Percentiles rank a stretch among this genome's conserved stretches.
These are phyloP conservation scores for Anthostomella pinea DNA, from an alignment of 2,329 filamentous ascomycete species.

Conservation along the genomic window DNA sequence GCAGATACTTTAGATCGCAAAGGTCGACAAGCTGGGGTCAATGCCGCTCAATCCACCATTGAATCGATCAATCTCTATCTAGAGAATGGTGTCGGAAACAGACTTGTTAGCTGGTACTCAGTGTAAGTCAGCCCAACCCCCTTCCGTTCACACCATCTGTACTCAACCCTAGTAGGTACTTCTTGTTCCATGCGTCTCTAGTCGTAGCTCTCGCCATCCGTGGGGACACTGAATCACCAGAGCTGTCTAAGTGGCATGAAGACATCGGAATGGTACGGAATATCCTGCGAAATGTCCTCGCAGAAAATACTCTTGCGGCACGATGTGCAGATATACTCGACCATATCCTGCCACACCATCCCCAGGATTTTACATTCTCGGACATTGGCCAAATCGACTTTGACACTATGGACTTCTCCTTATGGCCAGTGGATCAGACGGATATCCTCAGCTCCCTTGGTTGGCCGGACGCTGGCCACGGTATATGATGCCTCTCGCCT, in stretches of 20 bases:
- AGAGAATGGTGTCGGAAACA: constrained; percentile 14
- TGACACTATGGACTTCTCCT: constrained; percentile 24
- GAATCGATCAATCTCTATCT: constrained; percentile 25
- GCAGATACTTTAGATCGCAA: constrained; percentile 18
- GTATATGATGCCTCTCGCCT: constrained; percentile 4
- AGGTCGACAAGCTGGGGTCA: constrained; percentile 23
- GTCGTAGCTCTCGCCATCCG: constrained; percentile 29
- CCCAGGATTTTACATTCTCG: constrained; percentile 9
- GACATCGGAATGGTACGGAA: constrained; percentile 28
- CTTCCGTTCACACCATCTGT: not conserved
- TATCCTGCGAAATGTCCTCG: constrained; percentile 22
- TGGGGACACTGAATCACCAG: constrained; percentile 25
- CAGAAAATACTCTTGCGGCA: constrained; percentile 23
- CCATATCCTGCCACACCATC: constrained; percentile 20
- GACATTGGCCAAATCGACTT: constrained; percentile 18
- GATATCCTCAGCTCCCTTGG: constrained; percentile 23
- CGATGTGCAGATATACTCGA: constrained; percentile 30
- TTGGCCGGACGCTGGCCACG: constrained; percentile 18
- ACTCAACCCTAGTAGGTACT: constrained; percentile 22
- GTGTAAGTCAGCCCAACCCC: constrained; percentile 19
- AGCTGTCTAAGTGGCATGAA: constrained; percentile 25
- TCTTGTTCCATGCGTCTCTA: constrained; percentile 32
- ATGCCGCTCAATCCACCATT: constrained; percentile 28
- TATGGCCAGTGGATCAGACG: constrained; percentile 20
- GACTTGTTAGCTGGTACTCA: constrained; percentile 33